These are phyloP conservation scores for Chaetomium strumarium DNA, from an alignment of 2,329 filamentous ascomycete genomes.

Conservation along the genomic window DNA sequence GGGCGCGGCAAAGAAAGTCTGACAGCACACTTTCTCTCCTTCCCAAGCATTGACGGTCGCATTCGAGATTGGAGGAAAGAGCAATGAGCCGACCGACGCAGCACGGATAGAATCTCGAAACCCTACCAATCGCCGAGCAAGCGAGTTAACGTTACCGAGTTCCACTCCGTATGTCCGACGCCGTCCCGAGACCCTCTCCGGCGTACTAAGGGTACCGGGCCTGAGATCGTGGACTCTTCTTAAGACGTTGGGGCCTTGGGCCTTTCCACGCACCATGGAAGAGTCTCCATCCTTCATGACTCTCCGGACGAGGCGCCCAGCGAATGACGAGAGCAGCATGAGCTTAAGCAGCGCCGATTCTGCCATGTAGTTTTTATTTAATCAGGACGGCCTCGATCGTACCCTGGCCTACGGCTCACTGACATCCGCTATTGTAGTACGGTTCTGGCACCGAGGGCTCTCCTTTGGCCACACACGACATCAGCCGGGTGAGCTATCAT, in stretches of 20 bases:
- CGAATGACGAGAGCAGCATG: constrained; percentile 38
- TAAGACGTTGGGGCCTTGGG: constrained; percentile 1
- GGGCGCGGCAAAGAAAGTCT: constrained; percentile 1
- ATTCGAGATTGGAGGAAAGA: not conserved
- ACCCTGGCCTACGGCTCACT: constrained; percentile 19
- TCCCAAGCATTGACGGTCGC: not conserved
- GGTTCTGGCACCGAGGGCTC: constrained; percentile 37
- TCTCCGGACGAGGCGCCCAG: constrained; percentile 44
- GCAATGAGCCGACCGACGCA: constrained; percentile 7
- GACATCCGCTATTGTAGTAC: constrained; percentile 31
- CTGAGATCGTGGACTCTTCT: not conserved
- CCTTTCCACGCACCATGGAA: constrained; percentile 33
- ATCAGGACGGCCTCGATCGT: no score
- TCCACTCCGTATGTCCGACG: not conserved
- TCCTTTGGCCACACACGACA: constrained; percentile 48
- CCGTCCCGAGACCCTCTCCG: not conserved
- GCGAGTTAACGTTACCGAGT: not conserved
- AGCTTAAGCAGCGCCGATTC: constrained; percentile 44
- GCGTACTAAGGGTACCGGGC: not conserved
- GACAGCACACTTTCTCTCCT: not conserved
- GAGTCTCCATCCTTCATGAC: constrained; percentile 45
- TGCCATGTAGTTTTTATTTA: constrained; percentile 33
- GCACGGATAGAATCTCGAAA: constrained; percentile 1
- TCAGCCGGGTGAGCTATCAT: constrained; percentile 52
- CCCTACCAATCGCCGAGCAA: not conserved